Evolutionary conservation across 2,329 filamentous ascomycete genomes (phyloP), one percentile per base, ranked within the genome.

Genomic region (Chaetomiaceae sp.): DNA sequence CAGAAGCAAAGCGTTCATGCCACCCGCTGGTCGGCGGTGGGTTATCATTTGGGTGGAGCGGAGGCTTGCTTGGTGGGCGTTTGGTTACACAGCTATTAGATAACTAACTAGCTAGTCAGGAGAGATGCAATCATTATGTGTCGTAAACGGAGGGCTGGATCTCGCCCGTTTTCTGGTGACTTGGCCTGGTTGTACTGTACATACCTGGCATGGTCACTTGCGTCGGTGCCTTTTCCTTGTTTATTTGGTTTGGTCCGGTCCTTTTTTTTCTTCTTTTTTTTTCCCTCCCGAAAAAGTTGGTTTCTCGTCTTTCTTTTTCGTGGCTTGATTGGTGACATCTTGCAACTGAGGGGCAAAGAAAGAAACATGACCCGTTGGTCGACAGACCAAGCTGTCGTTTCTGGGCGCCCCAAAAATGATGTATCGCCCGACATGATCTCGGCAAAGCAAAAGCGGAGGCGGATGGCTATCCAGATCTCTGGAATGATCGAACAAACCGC

Each of bases 241-340:
- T 9, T 16, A 6, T 14, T n/a, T 43, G 14, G 4, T 34, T 27
- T 10, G 10, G 2, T 18, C 34, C 18, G 23, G 14, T 18, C 25
- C 18, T n/a, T 33, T 23, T 37, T 37, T 14, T 40, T 41, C 25
- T 18, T 29, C 30, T 42, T 30, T 7, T 18, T 8, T 4, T 1
- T 6, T 18, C 8, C 14, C 14, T 44, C 6, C 5, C 20, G 14
- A 14, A 9, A 23, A 44, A 27, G 18, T 27, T 43, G 37, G 13
- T 23, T 14, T 32, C 8, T 41, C 9, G 13, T 51, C 23, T 51
- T 51, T 38, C 40, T 51, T 51, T 44, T 51, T 51, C 13, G 6
- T 29, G 40, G 40, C n/a, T 23, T 38, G 33, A 23, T 46, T 38
- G 37, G 47, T 49, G 23, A 27, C 32, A 27, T 33, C 18, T 2